These are phyloP conservation scores for Ambrosia hybrid DNA, from an alignment of 140 eudicot species.

Conservation along the genomic window DNA sequence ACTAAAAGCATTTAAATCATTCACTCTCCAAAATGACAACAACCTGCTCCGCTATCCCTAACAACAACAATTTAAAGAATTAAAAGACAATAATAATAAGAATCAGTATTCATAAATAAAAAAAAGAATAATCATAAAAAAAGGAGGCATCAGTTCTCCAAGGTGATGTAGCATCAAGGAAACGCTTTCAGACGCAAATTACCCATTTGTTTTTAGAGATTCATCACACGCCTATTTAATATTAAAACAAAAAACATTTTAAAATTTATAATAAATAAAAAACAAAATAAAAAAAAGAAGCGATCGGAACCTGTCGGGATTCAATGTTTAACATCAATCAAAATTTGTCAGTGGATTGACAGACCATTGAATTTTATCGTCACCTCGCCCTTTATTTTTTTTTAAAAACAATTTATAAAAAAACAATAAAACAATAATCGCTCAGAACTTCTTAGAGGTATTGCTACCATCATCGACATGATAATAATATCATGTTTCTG, in stretches of 20 bases:
- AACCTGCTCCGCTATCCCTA: no score
- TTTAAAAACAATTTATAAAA: no score
- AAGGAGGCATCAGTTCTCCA: slow-evolving; percentile 79
- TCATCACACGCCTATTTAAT: slow-evolving; percentile 47
- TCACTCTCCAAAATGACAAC: no score
- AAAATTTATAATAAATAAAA: no score
- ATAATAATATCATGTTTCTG: slow-evolving; percentile 26
- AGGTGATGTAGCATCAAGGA: slow-evolving; percentile 66
- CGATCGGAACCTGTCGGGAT: slow-evolving; percentile 55
- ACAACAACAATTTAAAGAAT: no score
- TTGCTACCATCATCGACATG: slow-evolving; percentile 35
- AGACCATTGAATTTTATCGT: slow-evolving; percentile 51
- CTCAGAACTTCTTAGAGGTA: slow-evolving; percentile 48
- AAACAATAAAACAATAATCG: neutral
- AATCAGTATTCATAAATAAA: no score
- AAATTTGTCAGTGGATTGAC: slow-evolving; percentile 43
- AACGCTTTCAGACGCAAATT: slow-evolving; percentile 74
- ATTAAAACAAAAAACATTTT: neutral
- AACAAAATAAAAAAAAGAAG: neutral
- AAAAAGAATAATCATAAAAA: neutral
- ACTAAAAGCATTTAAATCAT: no score
- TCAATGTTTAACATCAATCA: slow-evolving; percentile 45
- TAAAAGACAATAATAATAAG: neutral
- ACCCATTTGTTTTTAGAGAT: slow-evolving; percentile 58
- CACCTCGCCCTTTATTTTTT: slow-evolving; percentile 26